These are phyloP conservation scores for Suillus decipiens DNA, from an alignment of 768 basidiomycete species.

Conservation along the genomic window DNA sequence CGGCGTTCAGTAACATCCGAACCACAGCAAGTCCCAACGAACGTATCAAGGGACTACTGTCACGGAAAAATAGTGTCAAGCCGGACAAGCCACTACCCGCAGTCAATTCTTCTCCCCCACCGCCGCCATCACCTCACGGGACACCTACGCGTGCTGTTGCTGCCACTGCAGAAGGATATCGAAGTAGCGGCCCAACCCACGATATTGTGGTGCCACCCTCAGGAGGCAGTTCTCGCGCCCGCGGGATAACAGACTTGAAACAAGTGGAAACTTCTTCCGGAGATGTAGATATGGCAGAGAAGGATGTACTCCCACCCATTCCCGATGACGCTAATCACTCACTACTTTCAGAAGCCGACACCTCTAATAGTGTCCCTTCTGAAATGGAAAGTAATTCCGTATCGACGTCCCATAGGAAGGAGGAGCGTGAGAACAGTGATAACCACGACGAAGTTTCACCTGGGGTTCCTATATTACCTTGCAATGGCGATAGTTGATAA, in stretches of 20 bases:
- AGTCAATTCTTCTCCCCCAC: slow-evolving; percentile 25
- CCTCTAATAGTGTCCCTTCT: not conserved
- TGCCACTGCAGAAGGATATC: slow-evolving; percentile 14
- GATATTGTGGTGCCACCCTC: slow-evolving; percentile 26
- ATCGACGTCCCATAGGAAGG: not conserved
- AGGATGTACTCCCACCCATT: slow-evolving; percentile 5
- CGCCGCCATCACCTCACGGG: slow-evolving; percentile 12
- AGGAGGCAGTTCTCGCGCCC: slow-evolving; percentile 22
- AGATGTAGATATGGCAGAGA: not conserved
- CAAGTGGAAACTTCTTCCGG: slow-evolving; percentile 9
- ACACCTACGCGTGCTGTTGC: slow-evolving; percentile 18
- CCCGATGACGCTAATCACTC: slow-evolving; percentile 3
- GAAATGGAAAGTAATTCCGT: not conserved
- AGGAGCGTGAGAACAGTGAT: slow-evolving; percentile 6
- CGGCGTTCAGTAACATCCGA: slow-evolving; percentile 27
- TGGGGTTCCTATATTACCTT: slow-evolving; percentile 4
- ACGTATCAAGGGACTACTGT: slow-evolving; percentile 40
- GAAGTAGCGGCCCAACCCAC: slow-evolving; percentile 12
- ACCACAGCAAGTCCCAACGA: slow-evolving; percentile 32
- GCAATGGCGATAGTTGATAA: slow-evolving; percentile 4
- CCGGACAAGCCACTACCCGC: slow-evolving; percentile 30
- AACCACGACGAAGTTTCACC: slow-evolving; percentile 4
- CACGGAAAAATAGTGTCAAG: slow-evolving; percentile 27
- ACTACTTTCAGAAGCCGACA: not conserved
- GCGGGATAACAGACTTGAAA: slow-evolving; percentile 11